A percentile compares a stretch with the other conserved stretches of the same genome.
phyloP scores from a whole-genome alignment of 306 rosid species.

The Carpinus viminea region DNA sequence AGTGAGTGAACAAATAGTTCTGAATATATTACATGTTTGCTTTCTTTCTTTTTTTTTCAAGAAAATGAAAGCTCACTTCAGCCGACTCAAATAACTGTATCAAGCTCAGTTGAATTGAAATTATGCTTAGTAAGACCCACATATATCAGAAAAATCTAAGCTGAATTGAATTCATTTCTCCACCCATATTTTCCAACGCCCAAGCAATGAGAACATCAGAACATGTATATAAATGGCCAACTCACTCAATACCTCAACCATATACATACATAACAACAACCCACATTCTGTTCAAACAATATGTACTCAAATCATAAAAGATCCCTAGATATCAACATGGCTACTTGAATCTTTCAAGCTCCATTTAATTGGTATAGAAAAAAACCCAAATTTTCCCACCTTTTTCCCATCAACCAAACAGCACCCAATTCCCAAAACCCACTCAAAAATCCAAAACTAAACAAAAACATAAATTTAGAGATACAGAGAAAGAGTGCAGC shows the following conservation, averaged over 20 bases:
- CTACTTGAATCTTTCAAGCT: neutral
- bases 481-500: neutral
- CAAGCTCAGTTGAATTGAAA: too few species aligned
- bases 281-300: neutral
- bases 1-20: neutral
- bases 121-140: neutral
- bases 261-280: neutral
- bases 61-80: too few species aligned
- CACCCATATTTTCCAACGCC: too few species aligned
- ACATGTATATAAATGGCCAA: neutral
- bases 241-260: neutral
- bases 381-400: neutral
- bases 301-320: neutral
- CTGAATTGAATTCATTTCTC: too few species aligned
- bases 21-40: too few species aligned
- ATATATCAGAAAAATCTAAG: too few species aligned
- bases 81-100: too few species aligned
- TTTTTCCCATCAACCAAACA: neutral
- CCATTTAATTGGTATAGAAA: neutral
- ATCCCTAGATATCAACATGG: neutral
- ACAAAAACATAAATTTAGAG: neutral
- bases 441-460: neutral
- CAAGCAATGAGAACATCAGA: neutral
- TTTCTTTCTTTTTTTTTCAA: too few species aligned
- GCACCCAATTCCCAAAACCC: conserved; percentile 18